Percentiles rank a stretch among this genome's conserved stretches.
Conservation (phyloP, 495 filamentous ascomycete species). For the Parachaetomium inaequale region DNA sequence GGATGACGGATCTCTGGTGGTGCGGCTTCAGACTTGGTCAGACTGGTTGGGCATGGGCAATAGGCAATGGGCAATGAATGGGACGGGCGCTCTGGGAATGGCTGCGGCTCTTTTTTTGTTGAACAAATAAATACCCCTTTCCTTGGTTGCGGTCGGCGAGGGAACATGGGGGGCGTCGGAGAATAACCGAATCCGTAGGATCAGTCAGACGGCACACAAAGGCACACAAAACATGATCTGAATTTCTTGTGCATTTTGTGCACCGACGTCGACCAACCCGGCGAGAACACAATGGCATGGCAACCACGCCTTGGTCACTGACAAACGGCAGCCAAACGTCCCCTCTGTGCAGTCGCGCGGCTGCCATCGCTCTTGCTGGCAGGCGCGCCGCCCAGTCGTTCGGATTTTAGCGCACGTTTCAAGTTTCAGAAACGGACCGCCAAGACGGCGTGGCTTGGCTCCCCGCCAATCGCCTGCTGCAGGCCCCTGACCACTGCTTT, state of each 20-base stretch:
- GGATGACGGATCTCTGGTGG: not conserved
- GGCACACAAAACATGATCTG: not conserved
- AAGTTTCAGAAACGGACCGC: constrained; percentile 13
- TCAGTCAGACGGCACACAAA: not conserved
- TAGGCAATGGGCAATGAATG: too few species aligned
- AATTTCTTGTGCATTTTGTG: not conserved
- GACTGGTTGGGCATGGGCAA: not conserved
- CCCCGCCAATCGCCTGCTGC: constrained; percentile 11
- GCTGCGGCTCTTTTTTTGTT: not conserved
- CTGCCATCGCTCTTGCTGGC: not conserved
- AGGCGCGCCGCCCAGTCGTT: not conserved
- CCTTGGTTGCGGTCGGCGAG: not conserved
- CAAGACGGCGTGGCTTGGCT: constrained; percentile 14
- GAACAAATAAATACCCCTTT: constrained; percentile 1
- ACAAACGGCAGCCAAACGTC: not conserved
- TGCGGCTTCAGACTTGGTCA: not conserved
- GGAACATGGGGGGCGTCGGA: not conserved
- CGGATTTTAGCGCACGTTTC: constrained; percentile 17
- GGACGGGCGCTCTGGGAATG: not conserved
- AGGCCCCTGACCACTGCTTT: constrained; percentile 9
- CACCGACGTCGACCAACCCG: not conserved
- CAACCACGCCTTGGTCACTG: not conserved
- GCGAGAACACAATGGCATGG: too few species aligned
- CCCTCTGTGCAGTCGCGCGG: constrained; percentile 8
- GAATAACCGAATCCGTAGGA: not conserved